Evolutionary conservation across 2,329 filamentous ascomycete genomes (phyloP), one percentile per base, ranked within the genome.

Genomic region (Microdochium nivale): DNA sequence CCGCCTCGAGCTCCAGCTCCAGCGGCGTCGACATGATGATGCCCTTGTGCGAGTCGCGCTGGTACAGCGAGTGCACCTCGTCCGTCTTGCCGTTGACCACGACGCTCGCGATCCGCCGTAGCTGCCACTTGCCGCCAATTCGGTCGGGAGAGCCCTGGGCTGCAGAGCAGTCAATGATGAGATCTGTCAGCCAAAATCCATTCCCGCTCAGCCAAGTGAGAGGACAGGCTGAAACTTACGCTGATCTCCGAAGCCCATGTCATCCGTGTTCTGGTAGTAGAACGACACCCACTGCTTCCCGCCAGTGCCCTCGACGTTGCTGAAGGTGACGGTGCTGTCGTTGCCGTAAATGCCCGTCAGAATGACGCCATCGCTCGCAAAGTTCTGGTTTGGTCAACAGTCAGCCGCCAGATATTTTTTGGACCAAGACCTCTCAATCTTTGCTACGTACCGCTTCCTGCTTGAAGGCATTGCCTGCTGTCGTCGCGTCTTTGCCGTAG

Each of bases 61-160:
- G 75, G 56, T 71, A 78, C 21, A 80, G 59, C 7, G 75, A 75
- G 55, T 79, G 67, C 2, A 79, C 59, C 25, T 71, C 69, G 47
- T 76, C 68, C 0, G 66, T 72, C 52, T 83, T 76, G 46, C 78
- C 67, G 32, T 71, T 84, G 2, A 84, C 77, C 0, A 82, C 67
- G 2, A 84, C 80, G 48, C 80, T 81, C 58, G 75, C 76, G 52
- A 84, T 78, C 10, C 81, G 74, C 3, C 80, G 74, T 5, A 84
- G 65, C 54, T 81, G 77, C 80, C 80, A 84, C 0, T 69, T 65
- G 0, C 81, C 80, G 4, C 76, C 76, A 51, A 84, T 82, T 7
- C 81, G 74, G 59, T 84, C 80, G 0, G 81, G 81, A 0, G 67
- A 65, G 5, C 80, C 81, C 44, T 73, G 75, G 2, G 81, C 63